Conservation (phyloP, 176 grass and related monocot species). For the Aegilops longissima region DNA sequence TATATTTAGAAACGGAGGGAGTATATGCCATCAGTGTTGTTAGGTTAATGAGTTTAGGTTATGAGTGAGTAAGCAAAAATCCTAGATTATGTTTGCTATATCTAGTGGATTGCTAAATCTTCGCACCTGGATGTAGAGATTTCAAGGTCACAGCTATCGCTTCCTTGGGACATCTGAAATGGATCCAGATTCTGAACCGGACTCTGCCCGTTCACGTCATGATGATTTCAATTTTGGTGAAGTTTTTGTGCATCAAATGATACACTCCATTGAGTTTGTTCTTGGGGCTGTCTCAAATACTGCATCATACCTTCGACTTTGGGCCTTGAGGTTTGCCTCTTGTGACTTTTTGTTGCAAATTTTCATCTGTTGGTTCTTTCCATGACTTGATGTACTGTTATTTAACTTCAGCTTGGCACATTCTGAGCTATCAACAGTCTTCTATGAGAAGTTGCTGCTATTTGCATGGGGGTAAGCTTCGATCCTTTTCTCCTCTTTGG, state of each 20-base stretch:
- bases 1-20: no score
- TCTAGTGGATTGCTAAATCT: conserved; percentile 13
- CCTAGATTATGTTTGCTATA: neutral
- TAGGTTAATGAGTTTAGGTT: neutral
- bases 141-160: conserved; percentile 94
- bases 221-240: conserved; percentile 98
- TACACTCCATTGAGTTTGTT: conserved; percentile 99
- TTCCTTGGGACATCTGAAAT: conserved; percentile 88
- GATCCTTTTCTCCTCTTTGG: neutral
- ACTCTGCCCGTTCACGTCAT: conserved; percentile 76
- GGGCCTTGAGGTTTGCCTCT: conserved; percentile 84
- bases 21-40: neutral
- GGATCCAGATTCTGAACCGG: conserved; percentile 96
- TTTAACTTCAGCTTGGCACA: conserved; percentile 84
- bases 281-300: conserved; percentile 99
- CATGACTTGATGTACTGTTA: conserved; percentile 32
- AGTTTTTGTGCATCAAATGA: conserved; percentile 99
- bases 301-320: conserved; percentile 98
- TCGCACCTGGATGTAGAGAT: conserved; percentile 60
- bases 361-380: conserved; percentile 24
- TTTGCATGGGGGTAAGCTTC: conserved; percentile 86
- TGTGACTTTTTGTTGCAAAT: neutral
- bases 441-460: conserved; percentile 96
- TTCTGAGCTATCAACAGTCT: conserved; percentile 97
- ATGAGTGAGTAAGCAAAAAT: conserved; percentile 13